Conservation (phyloP, 108 stramenopile species). For the Mediolabrus comicus region DNA sequence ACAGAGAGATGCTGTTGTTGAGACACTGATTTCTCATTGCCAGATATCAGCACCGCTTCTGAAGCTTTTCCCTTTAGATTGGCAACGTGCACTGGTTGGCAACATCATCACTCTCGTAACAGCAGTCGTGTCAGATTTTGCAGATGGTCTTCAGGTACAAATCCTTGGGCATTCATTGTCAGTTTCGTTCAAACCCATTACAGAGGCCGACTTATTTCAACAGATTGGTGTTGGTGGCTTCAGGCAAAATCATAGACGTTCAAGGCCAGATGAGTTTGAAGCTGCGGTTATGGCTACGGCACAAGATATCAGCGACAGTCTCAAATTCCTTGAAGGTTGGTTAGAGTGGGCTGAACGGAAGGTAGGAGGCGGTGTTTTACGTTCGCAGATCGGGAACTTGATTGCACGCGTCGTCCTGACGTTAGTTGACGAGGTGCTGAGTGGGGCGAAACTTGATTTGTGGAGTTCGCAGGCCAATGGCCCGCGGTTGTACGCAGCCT, state of each 20-base stretch:
- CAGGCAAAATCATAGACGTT: conserved; percentile 57
- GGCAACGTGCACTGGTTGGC: conserved; percentile 86
- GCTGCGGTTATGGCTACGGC: conserved; percentile 84
- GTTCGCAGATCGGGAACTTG: conserved; percentile 82
- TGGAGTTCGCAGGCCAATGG: conserved; percentile 86
- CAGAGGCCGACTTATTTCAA: conserved; percentile 74
- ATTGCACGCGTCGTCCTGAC: conserved; percentile 85
- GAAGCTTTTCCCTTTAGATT: conserved; percentile 82
- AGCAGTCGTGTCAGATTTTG: conserved; percentile 81
- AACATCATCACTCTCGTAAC: conserved; percentile 84
- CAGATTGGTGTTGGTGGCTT: conserved; percentile 62
- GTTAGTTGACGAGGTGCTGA: conserved; percentile 80
- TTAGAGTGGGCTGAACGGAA: conserved; percentile 86
- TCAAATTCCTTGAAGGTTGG: conserved; percentile 85
- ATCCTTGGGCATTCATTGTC: conserved; percentile 79
- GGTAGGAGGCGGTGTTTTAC: conserved; percentile 76
- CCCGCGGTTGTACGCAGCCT: conserved; percentile 75
- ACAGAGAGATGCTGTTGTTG: conserved; percentile 85
- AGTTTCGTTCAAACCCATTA: conserved; percentile 85
- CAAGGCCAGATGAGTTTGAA: conserved; percentile 77
- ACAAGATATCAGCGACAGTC: conserved; percentile 66
- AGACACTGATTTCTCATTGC: conserved; percentile 82
- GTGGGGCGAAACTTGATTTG: conserved; percentile 80
- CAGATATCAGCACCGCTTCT: conserved; percentile 87
- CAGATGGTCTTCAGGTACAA: conserved; percentile 79